Percentiles rank a stretch among this genome's conserved stretches.
These are phyloP conservation scores for Leccinum incarnatum DNA, from an alignment of 768 basidiomycete genomes.

Conservation along the genomic window DNA sequence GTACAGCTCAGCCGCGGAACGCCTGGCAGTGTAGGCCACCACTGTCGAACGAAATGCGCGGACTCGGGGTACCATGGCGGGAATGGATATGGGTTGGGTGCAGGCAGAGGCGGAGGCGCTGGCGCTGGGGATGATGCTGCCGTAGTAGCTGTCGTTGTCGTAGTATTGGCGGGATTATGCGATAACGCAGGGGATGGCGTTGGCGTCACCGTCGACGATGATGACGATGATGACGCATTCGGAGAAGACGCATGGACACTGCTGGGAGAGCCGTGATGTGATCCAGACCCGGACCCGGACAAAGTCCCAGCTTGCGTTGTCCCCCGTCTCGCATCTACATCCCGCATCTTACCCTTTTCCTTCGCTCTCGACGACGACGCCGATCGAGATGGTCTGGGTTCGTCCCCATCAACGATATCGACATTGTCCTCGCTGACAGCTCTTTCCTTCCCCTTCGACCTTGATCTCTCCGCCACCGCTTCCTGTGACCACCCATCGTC, in stretches of 20 bases:
- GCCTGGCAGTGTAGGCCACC: slow-evolving; percentile 69
- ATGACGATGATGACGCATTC: not conserved
- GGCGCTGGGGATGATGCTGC: not conserved
- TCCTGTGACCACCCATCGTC: slow-evolving; percentile 24
- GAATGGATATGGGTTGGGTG: slow-evolving; percentile 61
- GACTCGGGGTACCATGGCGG: slow-evolving; percentile 71
- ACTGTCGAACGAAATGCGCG: slow-evolving; percentile 76
- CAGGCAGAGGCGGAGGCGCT: slow-evolving; percentile 6
- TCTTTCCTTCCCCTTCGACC: slow-evolving; percentile 27
- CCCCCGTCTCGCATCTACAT: slow-evolving; percentile 13
- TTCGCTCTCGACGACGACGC: slow-evolving; percentile 6
- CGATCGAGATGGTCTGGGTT: not conserved
- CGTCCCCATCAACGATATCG: slow-evolving; percentile 8
- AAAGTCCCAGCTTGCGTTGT: slow-evolving; percentile 6
- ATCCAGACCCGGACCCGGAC: slow-evolving; percentile 7
- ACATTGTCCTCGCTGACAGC: slow-evolving; percentile 15
- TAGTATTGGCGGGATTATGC: not conserved
- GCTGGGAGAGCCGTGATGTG: slow-evolving; percentile 14
- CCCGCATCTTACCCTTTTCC: slow-evolving; percentile 24
- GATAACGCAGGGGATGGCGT: slow-evolving; percentile 8
- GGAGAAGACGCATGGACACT: not conserved
- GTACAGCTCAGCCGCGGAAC: slow-evolving; percentile 71
- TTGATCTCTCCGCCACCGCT: slow-evolving; percentile 17
- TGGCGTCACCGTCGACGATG: slow-evolving; percentile 1
- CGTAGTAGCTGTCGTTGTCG: not conserved